Evolutionary conservation across 768 basidiomycete species (phyloP).

Genomic region (Ramaria rubella): DNA sequence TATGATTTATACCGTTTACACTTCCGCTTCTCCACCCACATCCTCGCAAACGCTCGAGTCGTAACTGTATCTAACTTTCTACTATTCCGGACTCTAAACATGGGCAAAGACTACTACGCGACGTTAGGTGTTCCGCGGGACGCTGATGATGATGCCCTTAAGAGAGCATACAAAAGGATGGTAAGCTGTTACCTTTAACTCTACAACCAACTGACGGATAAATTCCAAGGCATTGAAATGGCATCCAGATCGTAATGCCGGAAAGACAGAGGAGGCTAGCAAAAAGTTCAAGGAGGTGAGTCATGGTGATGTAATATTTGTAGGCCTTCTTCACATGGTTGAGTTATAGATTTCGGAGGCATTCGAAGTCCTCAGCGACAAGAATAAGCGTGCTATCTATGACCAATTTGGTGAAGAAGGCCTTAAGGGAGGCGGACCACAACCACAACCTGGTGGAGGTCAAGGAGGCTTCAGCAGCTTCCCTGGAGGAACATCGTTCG

Average conservation of each 20-base stretch:
- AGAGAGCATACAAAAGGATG: constrained; percentile 94
- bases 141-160: constrained; percentile 83
- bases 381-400: constrained; percentile 76
- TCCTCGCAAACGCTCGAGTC: not conserved
- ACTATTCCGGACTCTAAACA: constrained; percentile 26
- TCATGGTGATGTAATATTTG: not conserved
- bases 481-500: constrained; percentile 37
- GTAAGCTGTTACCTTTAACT: constrained; percentile 30
- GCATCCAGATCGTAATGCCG: constrained; percentile 86
- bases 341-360: constrained; percentile 76
- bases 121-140: constrained; percentile 64
- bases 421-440: constrained; percentile 61
- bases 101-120: constrained; percentile 90
- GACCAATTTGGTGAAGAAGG: constrained; percentile 97
- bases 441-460: constrained; percentile 43
- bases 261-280: constrained; percentile 76
- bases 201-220: not conserved
- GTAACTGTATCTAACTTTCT: not conserved
- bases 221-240: constrained; percentile 69
- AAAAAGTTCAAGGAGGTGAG: constrained; percentile 88
- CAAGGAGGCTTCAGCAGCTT: constrained; percentile 30
- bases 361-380: constrained; percentile 90
- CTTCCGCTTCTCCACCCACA: no score
- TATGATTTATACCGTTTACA: no score
- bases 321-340: not conserved